Evolutionary conservation across 2,329 filamentous ascomycete genomes (phyloP), one percentile per base, ranked within the genome.

Genomic region (Paraconiothyrium sp.): DNA sequence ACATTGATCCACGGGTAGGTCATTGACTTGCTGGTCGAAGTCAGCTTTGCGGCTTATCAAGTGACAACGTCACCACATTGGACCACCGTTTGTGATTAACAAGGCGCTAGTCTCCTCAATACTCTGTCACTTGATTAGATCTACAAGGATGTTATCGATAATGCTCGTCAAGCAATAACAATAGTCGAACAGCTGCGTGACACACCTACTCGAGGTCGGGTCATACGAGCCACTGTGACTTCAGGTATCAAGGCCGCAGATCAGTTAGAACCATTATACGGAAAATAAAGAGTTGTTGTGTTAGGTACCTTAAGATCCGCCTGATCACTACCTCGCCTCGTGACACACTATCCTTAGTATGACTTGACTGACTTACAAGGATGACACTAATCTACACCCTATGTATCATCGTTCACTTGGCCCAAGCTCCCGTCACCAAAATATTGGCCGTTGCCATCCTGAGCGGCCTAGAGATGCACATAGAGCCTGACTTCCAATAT

Each of bases 401-500:
- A 49, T 57, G 67, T 60, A 67, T 63, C 34, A 60, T 43, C n/a
- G 48, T 51, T 32, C 37, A 43, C 37, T 52, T 66, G 24, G 55
- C 59, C 20, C 60, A 71, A 47, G 61, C 69, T 13, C 65, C 62
- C 37, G 56, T 57, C 20, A 57, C 54, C 14, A 68, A 67, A 51
- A 62, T 62, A 46, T 62, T 67, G 2, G 69, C 69, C 1, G 68
- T 61, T 6, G 70, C 69, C 48, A 59, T 58, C 47, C 37, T 72
- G 57, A 72, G 70, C 58, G 50, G 51, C 48, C 62, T 80, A 27
- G 67, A 71, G 24, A 72, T 76, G 50, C 64, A 67, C 14, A 58
- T 75, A 30, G 68, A 57, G 7, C 72, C 77, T n/a, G 73, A 74
- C 61, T 85, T 84, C 72, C 61, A 73, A 44, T 78, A 83, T 65